A percentile compares a stretch with the other conserved stretches of the same genome.
Conservation (phyloP, 116 monocot species). For the Posidonia oceanica region DNA sequence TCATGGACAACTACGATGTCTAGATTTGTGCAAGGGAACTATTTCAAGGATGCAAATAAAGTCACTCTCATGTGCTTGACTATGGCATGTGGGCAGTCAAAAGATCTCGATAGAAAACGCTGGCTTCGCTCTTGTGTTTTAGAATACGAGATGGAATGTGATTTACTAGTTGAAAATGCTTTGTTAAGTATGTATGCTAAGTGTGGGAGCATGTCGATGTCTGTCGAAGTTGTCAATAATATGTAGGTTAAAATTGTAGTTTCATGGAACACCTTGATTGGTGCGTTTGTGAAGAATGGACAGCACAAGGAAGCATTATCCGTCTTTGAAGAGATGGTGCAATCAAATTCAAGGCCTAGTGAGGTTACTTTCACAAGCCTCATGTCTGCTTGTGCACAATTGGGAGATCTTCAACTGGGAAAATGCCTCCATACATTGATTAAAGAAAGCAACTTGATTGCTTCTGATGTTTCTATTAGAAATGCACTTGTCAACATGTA, state of each 20-base stretch:
- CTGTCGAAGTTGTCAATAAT: conserved; percentile 12
- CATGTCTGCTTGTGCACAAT: conserved; percentile 21
- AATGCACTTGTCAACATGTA: conserved; percentile 54
- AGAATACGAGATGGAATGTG: conserved; percentile 19
- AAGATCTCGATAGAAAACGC: conserved; percentile 1
- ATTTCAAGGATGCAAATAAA: conserved; percentile 22
- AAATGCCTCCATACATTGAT: conserved; percentile 28
- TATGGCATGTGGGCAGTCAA: conserved; percentile 20
- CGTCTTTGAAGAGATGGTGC: conserved; percentile 13
- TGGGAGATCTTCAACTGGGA: conserved; percentile 15
- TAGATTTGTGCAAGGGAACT: conserved; percentile 19
- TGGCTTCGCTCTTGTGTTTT: conserved; percentile 17
- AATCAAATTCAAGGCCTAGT: conserved; percentile 5
- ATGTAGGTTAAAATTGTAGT: conserved; percentile 12
- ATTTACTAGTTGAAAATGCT: conserved; percentile 39
- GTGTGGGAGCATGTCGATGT: conserved; percentile 12
- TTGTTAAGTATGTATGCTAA: conserved; percentile 31
- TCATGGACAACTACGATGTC: conserved; percentile 43
- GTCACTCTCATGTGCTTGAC: conserved; percentile 30
- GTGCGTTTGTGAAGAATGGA: conserved; percentile 12
- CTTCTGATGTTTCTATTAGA: conserved; percentile 5
- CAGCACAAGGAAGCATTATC: conserved; percentile 14
- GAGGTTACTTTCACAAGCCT: conserved; percentile 20
- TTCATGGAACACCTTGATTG: conserved; percentile 29
- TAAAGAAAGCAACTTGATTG: conserved; percentile 4